These are phyloP conservation scores for Ceratocystis smalleyi DNA, from an alignment of 2,329 filamentous ascomycete species.

Conservation along the genomic window DNA sequence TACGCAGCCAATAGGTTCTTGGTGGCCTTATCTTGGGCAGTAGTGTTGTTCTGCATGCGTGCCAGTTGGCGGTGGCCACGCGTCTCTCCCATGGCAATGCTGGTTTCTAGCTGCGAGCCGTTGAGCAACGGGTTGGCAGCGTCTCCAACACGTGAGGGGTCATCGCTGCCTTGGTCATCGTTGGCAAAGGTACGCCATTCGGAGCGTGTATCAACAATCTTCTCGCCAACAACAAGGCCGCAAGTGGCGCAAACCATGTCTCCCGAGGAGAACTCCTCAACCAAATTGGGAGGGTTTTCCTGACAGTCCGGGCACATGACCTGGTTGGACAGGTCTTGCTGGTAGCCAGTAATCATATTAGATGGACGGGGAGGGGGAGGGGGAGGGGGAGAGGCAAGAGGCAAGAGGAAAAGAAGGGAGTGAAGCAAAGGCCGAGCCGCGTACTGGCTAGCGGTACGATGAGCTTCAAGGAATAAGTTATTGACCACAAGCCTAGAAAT, in stretches of 20 bases:
- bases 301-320: conserved; percentile 83
- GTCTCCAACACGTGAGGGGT: conserved; percentile 95
- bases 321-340: conserved; percentile 73
- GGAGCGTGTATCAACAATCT: conserved; percentile 86
- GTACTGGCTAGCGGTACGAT: not conserved
- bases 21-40: conserved; percentile 65
- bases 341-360: conserved; percentile 33
- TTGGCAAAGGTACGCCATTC: conserved; percentile 99
- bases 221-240: conserved; percentile 75
- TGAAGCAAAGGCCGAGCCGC: not conserved
- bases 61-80: conserved; percentile 58
- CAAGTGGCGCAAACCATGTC: conserved; percentile 90
- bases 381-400: not conserved
- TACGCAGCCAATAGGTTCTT: conserved; percentile 71
- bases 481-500: not conserved
- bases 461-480: not conserved
- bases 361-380: not conserved
- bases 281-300: conserved; percentile 77
- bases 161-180: conserved; percentile 90
- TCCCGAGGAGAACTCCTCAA: conserved; percentile 82
- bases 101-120: conserved; percentile 76
- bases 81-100: conserved; percentile 68
- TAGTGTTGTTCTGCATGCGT: conserved; percentile 73
- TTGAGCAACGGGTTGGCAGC: conserved; percentile 79
- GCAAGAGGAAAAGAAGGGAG: not conserved